These are phyloP conservation scores for Aquilaria malaccensis DNA, from an alignment of 345 rosid genomes.

Conservation along the genomic window DNA sequence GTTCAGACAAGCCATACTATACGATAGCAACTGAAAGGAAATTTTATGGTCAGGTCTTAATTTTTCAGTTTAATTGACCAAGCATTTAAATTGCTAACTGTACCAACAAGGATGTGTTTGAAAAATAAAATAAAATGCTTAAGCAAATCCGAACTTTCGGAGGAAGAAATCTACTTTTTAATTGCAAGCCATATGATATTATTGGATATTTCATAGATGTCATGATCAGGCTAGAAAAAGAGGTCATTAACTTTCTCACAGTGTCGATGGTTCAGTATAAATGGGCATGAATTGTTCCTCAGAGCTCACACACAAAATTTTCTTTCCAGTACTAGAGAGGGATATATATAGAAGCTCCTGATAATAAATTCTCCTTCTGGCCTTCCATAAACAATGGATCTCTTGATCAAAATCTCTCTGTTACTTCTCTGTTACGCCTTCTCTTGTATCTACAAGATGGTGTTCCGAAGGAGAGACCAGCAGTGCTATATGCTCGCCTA, in stretches of 20 bases:
- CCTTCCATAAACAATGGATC: constrained; percentile 17
- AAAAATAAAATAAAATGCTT: too few relatives aligned
- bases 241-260: neutral
- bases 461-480: constrained; percentile 22
- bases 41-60: too few relatives aligned
- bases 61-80: too few relatives aligned
- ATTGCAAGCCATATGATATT: too few relatives aligned
- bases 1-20: too few relatives aligned
- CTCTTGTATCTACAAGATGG: constrained; percentile 10
- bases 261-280: neutral
- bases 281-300: neutral
- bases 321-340: neutral
- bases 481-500: constrained; percentile 63
- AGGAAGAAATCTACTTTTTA: too few relatives aligned
- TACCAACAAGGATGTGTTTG: too few relatives aligned
- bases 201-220: too few relatives aligned
- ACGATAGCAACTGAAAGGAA: too few relatives aligned
- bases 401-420: constrained; percentile 12
- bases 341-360: neutral
- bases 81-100: too few relatives aligned
- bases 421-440: constrained; percentile 7
- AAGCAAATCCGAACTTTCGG: too few relatives aligned
- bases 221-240: neutral
- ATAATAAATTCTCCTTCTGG: constrained; percentile 1
- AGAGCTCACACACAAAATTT: neutral